A percentile compares a stretch with the other conserved stretches of the same genome.
Conservation (phyloP, 2,329 filamentous ascomycete species). For the Stagonosporopsis chrysanthemi region DNA sequence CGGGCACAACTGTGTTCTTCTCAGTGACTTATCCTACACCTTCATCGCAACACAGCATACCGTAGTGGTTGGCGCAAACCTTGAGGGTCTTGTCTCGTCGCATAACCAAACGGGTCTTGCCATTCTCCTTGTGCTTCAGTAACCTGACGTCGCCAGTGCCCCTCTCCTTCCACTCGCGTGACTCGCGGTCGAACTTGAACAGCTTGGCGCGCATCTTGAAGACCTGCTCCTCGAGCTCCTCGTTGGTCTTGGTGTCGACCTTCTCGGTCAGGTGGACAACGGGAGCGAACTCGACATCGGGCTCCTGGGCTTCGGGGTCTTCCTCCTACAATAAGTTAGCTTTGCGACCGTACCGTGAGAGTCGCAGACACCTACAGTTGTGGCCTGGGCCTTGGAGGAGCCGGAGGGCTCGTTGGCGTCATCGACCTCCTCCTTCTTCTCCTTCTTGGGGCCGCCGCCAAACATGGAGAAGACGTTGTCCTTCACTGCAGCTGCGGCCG, state of each 20-base stretch:
- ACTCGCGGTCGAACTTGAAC: constrained; percentile 94
- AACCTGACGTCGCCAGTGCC: constrained; percentile 95
- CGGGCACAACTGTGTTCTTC: constrained; percentile 76
- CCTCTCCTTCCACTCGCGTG: constrained; percentile 98
- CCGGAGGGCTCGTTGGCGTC: constrained; percentile 79
- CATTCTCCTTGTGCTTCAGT: constrained; percentile 98
- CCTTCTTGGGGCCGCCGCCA: constrained; percentile 95
- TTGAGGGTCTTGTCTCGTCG: constrained; percentile 99
- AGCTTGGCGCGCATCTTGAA: constrained; percentile 99
- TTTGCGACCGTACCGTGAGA: not conserved
- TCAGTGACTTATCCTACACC: constrained; percentile 29
- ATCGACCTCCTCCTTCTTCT: constrained; percentile 83
- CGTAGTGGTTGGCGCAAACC: constrained; percentile 99
- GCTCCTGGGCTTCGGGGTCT: constrained; percentile 84
- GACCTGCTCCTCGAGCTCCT: constrained; percentile 94
- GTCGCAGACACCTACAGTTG: constrained; percentile 57
- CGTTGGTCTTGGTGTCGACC: constrained; percentile 96
- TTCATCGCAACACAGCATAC: constrained; percentile 62
- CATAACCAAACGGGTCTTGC: constrained; percentile 98
- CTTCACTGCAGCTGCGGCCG: constrained; percentile 53
- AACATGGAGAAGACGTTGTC: constrained; percentile 95
- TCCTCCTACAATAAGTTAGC: constrained; percentile 62
- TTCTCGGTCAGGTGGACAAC: constrained; percentile 96
- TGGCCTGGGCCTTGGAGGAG: constrained; percentile 65
- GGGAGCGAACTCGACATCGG: constrained; percentile 96